Evolutionary conservation across 805 yeast genomes (phyloP).

Genomic region (Maudiozyma turicensis): DNA sequence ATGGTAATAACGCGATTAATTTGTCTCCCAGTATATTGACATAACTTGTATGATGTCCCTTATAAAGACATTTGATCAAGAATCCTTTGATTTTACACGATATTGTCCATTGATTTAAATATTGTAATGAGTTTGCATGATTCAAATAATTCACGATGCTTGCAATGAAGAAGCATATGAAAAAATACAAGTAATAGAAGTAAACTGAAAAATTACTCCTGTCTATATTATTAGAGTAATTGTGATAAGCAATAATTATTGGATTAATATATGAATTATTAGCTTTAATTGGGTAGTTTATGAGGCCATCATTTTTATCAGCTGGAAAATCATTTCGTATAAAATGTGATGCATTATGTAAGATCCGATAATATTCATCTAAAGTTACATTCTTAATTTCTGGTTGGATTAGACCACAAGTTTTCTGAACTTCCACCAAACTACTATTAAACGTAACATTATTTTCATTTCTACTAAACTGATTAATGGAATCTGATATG

Average conservation of each 20-base stretch:
- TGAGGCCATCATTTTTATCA: background rate
- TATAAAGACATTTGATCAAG: conserved; percentile 11
- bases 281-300: background rate
- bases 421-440: conserved; percentile 4
- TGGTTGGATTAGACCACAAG: conserved; percentile 4
- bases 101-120: conserved; percentile 5
- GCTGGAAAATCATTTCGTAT: background rate
- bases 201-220: conserved; percentile 10
- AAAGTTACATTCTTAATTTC: background rate
- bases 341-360: background rate
- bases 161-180: conserved; percentile 4
- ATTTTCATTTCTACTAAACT: background rate
- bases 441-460: conserved; percentile 10
- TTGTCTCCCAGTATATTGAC: conserved; percentile 3
- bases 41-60: conserved; percentile 14
- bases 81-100: conserved; percentile 9
- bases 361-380: background rate
- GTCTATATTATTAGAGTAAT: conserved; percentile 14
- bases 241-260: conserved; percentile 12
- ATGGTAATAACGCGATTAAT: conserved; percentile 15
- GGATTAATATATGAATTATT: conserved; percentile 4
- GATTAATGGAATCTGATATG: conserved; percentile 10
- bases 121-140: conserved; percentile 6
- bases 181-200: conserved; percentile 10
- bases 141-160: conserved; percentile 6